These are phyloP conservation scores for Penicillium sp. DNA, from an alignment of 2,329 filamentous ascomycete species.

Conservation along the genomic window DNA sequence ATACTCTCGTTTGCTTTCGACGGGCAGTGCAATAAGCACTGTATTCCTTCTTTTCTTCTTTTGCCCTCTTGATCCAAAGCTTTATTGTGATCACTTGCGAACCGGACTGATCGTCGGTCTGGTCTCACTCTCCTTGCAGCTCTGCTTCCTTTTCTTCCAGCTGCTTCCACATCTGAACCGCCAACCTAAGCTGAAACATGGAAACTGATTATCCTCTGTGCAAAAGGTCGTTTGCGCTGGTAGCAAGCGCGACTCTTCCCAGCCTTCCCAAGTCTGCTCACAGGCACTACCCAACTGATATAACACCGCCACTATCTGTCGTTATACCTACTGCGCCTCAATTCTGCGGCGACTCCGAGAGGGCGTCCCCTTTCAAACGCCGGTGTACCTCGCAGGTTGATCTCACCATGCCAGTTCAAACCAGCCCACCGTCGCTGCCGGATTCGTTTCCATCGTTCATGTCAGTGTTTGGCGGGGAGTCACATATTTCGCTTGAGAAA, in stretches of 20 bases:
- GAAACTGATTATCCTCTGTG: slow-evolving; percentile 36
- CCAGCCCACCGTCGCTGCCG: slow-evolving; percentile 44
- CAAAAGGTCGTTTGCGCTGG: slow-evolving; percentile 48
- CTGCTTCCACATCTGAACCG: slow-evolving; percentile 17
- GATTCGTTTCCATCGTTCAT: slow-evolving; percentile 58
- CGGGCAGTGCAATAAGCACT: slow-evolving; percentile 3
- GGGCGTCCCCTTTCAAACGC: slow-evolving; percentile 38
- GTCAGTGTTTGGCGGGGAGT: slow-evolving; percentile 56
- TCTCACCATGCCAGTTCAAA: slow-evolving; percentile 46
- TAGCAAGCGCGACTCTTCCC: slow-evolving; percentile 41
- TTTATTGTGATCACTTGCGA: slow-evolving; percentile 24
- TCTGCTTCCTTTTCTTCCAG: slow-evolving; percentile 30
- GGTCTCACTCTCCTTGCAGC: slow-evolving; percentile 36
- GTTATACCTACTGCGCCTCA: slow-evolving; percentile 29
- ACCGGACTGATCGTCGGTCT: slow-evolving; percentile 31
- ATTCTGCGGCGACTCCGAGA: slow-evolving; percentile 33
- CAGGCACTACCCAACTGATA: slow-evolving; percentile 26
- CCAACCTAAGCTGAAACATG: slow-evolving; percentile 26
- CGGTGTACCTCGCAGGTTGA: slow-evolving; percentile 29
- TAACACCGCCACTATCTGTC: slow-evolving; percentile 18
- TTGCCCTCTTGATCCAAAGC: slow-evolving; percentile 17
- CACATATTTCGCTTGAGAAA: slow-evolving; percentile 30
- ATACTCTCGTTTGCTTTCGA: slow-evolving; percentile 16
- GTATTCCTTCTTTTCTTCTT: slow-evolving; percentile 15
- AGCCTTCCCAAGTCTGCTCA: slow-evolving; percentile 35